These are phyloP conservation scores for Capsicum pubescens DNA, from an alignment of 257 asterid genomes.

Conservation along the genomic window DNA sequence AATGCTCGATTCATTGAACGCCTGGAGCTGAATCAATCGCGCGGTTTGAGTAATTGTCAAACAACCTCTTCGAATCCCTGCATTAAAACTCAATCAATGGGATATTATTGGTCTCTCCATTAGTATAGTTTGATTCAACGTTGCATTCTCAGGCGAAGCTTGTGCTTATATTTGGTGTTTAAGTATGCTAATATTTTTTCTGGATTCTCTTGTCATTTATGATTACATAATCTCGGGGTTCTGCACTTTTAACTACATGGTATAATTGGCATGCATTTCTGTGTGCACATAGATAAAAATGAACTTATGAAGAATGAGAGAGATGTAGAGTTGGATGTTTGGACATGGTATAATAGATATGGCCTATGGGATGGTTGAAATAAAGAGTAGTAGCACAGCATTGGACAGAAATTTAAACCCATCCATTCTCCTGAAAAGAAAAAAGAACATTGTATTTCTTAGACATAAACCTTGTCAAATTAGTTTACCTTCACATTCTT, in stretches of 20 bases:
- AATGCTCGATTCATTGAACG: slow-evolving; percentile 3
- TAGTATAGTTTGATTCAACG: not conserved
- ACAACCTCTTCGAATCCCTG: no score
- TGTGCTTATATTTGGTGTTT: not conserved
- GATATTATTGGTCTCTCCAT: not conserved
- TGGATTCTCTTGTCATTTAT: not conserved
- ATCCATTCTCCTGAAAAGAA: not conserved
- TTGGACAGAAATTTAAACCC: not conserved
- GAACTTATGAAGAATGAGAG: not conserved
- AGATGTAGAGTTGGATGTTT: not conserved
- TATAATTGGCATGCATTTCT: not conserved
- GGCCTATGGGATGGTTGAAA: not conserved
- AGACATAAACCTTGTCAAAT: not conserved
- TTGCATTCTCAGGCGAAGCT: not conserved
- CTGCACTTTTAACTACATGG: not conserved
- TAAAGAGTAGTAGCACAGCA: not conserved
- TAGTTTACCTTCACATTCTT: not conserved
- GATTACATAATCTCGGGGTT: not conserved
- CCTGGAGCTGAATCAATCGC: slow-evolving; percentile 18
- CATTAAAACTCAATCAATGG: no score
- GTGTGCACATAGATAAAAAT: not conserved
- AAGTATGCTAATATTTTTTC: not conserved
- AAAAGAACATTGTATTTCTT: not conserved
- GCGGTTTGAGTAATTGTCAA: no score
- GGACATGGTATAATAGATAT: not conserved